Base-by-base conservation (phyloP, 2,329 filamentous ascomycete species). In the Ophiosphaerella herpotricha region DNA sequence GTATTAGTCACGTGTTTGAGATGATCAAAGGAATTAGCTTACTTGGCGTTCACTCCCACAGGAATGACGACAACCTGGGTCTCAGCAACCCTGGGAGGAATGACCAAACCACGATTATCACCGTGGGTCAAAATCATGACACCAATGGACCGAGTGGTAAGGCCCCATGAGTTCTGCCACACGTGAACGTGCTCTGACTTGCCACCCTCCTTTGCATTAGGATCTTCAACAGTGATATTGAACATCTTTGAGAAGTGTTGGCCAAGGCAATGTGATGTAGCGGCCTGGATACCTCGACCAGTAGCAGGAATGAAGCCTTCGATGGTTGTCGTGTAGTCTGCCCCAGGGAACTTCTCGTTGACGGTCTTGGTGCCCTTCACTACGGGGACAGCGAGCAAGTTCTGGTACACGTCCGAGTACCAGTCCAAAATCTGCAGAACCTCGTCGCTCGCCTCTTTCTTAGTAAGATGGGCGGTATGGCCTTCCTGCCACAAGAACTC, bases 171-270 rank as follows among this genome's bases (percentile, higher is more conserved):
- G 80, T 99, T 99, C 75, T 99, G 94, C 92, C 93, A 97, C 49
- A 97, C 92, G 70, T 93, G 80, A 48, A 97, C 79, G 77, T 90
- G 88, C 48, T 71, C 64, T n/a, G 69, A 61, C 74, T 94, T 85
- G 41, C 83, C 86, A 24, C 72, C 74, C 39, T 82, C 79, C 68
- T 86, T 86, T 43, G 82, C 83, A 52, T 81, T 80, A 21, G 94
- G 94, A 70, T 99, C 92, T 75, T 99, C 93, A 26, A 99, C 91
- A 0, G 89, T 96, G 73, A 99, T 97, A 74, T 94, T 89, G 73
- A 97, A 99, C 92, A 99, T 99, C 78, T 95, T 97, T 74, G 88
- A 92, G 78, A 99, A 99, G 78, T 99, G 97, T 77, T 99, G 94
- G 45, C 94, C 94, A 7, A 99, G 82, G 57, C 87, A 91, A 79